phyloP scores from a whole-genome alignment of 257 asterid species.

The Scutellaria barbata region DNA sequence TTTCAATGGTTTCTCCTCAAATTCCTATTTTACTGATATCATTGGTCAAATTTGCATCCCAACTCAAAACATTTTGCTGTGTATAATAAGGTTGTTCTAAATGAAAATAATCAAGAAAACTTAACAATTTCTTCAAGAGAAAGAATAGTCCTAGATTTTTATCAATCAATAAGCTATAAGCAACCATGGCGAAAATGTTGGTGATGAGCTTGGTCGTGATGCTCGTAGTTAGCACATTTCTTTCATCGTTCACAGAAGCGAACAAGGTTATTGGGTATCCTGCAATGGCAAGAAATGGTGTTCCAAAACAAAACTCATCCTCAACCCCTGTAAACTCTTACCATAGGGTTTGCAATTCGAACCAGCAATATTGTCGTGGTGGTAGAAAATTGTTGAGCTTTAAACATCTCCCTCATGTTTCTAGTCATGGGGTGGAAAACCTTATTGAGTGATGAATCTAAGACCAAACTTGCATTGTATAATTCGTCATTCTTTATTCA shows the following conservation, averaged over 20 bases:
- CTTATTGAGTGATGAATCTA: background rate
- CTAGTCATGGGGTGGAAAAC: conserved; percentile 33
- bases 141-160: no score
- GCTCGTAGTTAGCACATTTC: conserved; percentile 12
- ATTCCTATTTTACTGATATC: no score
- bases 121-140: no score
- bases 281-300: background rate
- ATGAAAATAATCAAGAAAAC: no score
- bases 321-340: background rate
- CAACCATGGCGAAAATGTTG: conserved; percentile 24
- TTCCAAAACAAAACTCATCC: background rate
- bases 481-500: no score
- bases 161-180: no score
- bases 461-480: no score
- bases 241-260: background rate
- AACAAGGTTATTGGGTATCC: background rate
- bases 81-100: no score
- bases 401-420: conserved; percentile 24
- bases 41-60: no score
- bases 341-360: background rate
- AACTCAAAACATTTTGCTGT: no score
- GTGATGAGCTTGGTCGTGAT: conserved; percentile 3
- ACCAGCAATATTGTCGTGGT: background rate
- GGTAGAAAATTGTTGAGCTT: background rate
- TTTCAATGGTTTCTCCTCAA: no score